Evolutionary conservation across 129 eudicot species (phyloP).

Genomic region (Escallonia herrerae): DNA sequence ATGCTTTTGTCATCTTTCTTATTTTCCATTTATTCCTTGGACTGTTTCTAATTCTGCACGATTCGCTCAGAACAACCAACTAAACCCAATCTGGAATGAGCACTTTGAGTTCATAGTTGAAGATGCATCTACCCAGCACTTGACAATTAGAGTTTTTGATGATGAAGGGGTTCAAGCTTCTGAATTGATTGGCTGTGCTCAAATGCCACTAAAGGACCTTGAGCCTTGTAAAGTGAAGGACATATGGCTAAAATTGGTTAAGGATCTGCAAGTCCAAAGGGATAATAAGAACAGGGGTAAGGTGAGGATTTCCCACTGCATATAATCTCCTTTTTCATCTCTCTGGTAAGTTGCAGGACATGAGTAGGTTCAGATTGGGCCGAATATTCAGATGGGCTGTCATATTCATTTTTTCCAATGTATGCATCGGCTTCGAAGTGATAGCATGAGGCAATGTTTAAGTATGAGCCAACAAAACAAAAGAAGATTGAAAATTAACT

Average conservation of each 20-base stretch:
- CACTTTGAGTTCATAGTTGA: conserved; percentile 84
- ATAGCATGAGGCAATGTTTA: neutral
- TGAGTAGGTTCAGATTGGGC: neutral
- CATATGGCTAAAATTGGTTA: conserved; percentile 82
- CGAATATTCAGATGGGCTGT: neutral
- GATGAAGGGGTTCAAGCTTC: conserved; percentile 94
- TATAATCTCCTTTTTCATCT: neutral
- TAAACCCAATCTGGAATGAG: conserved; percentile 98
- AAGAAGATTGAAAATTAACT: too few species aligned
- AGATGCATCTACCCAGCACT: conserved; percentile 66
- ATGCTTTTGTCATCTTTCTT: neutral
- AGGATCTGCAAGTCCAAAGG: conserved; percentile 71
- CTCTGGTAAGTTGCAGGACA: neutral
- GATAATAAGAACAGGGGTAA: conserved; percentile 80
- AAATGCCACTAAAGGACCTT: conserved; percentile 43
- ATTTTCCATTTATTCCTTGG: neutral
- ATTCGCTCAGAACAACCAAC: conserved; percentile 52
- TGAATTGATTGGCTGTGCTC: conserved; percentile 80
- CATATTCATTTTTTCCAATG: too few species aligned
- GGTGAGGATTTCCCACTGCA: conserved; percentile 23
- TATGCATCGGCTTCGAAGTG: neutral
- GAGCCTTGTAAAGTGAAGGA: conserved; percentile 83
- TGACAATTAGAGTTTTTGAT: conserved; percentile 72
- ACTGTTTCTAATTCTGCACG: neutral
- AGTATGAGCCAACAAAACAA: too few species aligned